These are phyloP conservation scores for Abrus precatorius DNA, from an alignment of 306 rosid genomes.

Conservation along the genomic window DNA sequence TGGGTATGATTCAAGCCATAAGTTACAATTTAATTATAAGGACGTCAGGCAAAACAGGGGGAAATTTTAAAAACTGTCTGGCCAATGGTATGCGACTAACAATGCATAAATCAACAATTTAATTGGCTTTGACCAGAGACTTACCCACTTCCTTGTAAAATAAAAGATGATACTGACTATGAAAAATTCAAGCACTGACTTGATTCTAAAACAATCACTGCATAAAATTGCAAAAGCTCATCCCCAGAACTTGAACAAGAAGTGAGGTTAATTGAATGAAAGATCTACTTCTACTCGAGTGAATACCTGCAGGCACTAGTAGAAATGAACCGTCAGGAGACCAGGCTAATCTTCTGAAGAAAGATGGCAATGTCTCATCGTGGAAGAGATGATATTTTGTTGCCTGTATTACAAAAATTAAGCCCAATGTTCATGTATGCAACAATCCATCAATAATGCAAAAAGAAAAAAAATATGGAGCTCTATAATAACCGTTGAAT, in stretches of 20 bases:
- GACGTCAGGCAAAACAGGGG: conserved; percentile 31
- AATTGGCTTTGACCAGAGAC: conserved; percentile 35
- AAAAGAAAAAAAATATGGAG: conserved; percentile 31
- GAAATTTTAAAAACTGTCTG: background rate
- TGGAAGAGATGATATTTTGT: conserved; percentile 82
- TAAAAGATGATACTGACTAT: conserved; percentile 17
- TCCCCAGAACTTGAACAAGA: conserved; percentile 29
- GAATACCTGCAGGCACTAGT: conserved; percentile 92
- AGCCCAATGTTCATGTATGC: conserved; percentile 41
- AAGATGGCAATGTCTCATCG: conserved; percentile 92
- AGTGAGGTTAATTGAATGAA: conserved; percentile 18
- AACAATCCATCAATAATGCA: conserved; percentile 33
- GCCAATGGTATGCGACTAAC: conserved; percentile 21
- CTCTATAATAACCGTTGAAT: conserved; percentile 71
- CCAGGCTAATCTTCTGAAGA: conserved; percentile 96
- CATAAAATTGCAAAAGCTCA: conserved; percentile 37
- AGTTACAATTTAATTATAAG: conserved; percentile 37
- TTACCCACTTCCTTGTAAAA: conserved; percentile 35
- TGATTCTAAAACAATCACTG: conserved; percentile 5
- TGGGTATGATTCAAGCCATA: conserved; percentile 16
- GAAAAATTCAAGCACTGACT: conserved; percentile 4
- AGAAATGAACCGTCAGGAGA: conserved; percentile 97
- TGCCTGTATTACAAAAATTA: conserved; percentile 62
- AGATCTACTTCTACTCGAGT: conserved; percentile 37
- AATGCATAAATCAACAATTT: conserved; percentile 5